Evolutionary conservation across 2,329 filamentous ascomycete species (phyloP), one percentile per base, ranked within the genome.

Genomic region (Helicocarpus griseus): DNA sequence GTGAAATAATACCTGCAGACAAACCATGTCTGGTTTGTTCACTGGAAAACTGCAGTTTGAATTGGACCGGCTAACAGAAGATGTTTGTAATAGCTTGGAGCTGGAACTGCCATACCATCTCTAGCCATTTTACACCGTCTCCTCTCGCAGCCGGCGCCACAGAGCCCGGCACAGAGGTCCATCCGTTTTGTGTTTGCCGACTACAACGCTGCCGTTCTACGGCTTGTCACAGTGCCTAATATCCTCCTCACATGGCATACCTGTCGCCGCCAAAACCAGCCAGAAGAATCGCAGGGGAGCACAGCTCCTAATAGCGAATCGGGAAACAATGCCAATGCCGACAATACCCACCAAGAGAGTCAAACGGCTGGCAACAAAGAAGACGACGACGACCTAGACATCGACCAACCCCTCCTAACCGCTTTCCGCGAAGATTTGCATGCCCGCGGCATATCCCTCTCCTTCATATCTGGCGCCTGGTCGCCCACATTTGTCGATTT

Each of bases 171-270:
- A 60, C 3, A 59, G 14, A 41, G 48, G 29, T 5, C 17, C 38
- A 61, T 76, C 4, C 70, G 73, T 39, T 77, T 83, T 57, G 81
- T 77, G 1, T 65, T 84, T 9, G 75, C 77, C 17, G 81, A 84
- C 60, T 84, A 82, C 65, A 84, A 84, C 54, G 71, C 69, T 48
- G 70, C 75, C 17, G 81, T 84, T 1, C 64, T 84, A 31, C 69
- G 77, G n/a, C 69, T 82, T 2, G 77, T 80, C 38, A 83, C 79
- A 0, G 61, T 83, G 11, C 80, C 81, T 2, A 84, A 84, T 61
- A 63, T 83, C 1, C 58, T 84, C 21, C 65, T 84, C 9, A 77
- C 76, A 3, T 83, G 76, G 76, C 70, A 63, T 63, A 56, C 51
- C 48, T 55, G 50, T 55, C 58, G 24, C 24, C 24, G n/a, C 11